Evolutionary conservation across 169 alveolate genomes (phyloP), one percentile per base, ranked within the genome.

Genomic region (Cryptosporidium canis): DNA sequence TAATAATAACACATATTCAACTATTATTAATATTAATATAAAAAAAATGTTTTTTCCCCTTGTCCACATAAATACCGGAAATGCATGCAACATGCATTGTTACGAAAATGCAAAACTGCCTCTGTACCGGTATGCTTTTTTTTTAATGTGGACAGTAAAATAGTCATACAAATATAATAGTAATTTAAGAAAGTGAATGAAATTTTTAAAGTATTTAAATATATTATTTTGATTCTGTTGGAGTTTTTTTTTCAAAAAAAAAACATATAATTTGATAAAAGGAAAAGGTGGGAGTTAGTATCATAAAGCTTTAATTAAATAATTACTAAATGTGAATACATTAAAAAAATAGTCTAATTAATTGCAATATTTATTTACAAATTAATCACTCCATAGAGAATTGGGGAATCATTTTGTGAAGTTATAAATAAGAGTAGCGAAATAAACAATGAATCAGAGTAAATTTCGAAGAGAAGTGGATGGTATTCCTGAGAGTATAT

Each of bases 401-500:
- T 3, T 45, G 16, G 55, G 1, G 1, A 1, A 45, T 21, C 55
- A 45, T 2, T 2, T 16, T 6, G 16, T 14, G 16, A 1, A 45
- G 2, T 45, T 45, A 14, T 14, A 45, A 45, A 45, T 45, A 45
- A 3, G 16, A 2, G 16, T 45, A 3, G 1, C 16, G 9, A 14
- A 45, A 51, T 3, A 45, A 45, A 51, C 24, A 21, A 51, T 51
- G 63, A 51, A 51, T 21, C 63, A 51, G 24, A 33, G 24, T 51
- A 51, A 14, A 8, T 21, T 21, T 51, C 24, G 24, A 21, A 33
- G n/a, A 4, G 24, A 16, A 1, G 33, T 51, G 11, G 27, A 58
- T 27, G 33, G 27, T 31, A 61, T 61, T 61, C 68, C 68, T 61
- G 45, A 61, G n/a, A 31, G 68, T 9, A 61, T 61, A 18, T 61